Conservation (phyloP, 257 asterid genomes). For the Vinca minor region DNA sequence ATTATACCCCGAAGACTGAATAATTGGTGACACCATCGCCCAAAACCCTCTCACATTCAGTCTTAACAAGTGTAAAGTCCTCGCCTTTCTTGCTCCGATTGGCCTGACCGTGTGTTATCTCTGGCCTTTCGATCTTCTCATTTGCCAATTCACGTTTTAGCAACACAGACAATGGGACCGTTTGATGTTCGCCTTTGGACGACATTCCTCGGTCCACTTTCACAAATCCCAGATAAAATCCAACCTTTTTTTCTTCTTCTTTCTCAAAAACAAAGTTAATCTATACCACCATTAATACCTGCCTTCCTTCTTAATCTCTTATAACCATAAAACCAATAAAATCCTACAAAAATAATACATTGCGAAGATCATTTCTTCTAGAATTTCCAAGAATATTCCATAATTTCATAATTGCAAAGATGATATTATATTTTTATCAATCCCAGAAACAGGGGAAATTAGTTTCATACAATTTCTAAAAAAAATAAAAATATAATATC, state of each 20-base stretch:
- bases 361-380: constrained; percentile 13
- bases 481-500: constrained; percentile 11
- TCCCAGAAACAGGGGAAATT: constrained; percentile 1
- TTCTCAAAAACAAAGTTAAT: constrained; percentile 7
- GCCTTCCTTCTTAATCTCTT: constrained; percentile 22
- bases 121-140: constrained; percentile 93
- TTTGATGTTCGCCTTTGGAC: constrained; percentile 79
- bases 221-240: constrained; percentile 12
- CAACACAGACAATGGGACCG: constrained; percentile 87
- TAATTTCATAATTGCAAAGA: too few species aligned
- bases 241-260: constrained; percentile 22
- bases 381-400: constrained; percentile 9
- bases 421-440: not conserved
- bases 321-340: constrained; percentile 40
- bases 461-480: not conserved
- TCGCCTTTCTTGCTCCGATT: constrained; percentile 95
- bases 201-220: constrained; percentile 46
- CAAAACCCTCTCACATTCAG: constrained; percentile 72
- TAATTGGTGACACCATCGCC: constrained; percentile 89
- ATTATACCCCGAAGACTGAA: constrained; percentile 81
- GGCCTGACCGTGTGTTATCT: constrained; percentile 69
- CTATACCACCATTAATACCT: constrained; percentile 31
- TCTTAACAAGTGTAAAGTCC: constrained; percentile 75
- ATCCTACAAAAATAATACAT: constrained; percentile 31
- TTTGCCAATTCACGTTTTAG: constrained; percentile 82